phyloP scores from a whole-genome alignment of 2,329 filamentous ascomycete genomes.

The Microdochium bolleyi region DNA sequence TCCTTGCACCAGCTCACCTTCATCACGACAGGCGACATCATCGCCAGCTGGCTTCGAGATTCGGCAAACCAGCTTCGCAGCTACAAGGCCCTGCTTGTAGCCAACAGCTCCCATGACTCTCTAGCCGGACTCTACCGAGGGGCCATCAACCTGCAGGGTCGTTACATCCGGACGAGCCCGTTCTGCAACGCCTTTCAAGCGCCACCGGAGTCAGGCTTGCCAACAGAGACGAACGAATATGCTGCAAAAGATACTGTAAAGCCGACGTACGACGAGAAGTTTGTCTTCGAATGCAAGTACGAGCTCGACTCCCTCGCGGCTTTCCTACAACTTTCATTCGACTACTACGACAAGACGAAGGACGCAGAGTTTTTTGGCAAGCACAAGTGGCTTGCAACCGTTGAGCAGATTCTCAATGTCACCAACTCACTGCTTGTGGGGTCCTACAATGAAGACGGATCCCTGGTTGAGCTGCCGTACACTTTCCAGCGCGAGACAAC shows the following conservation, averaged over 20 bases:
- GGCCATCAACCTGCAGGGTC: constrained; percentile 62
- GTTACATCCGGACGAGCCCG: constrained; percentile 60
- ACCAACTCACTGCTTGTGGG: constrained; percentile 41
- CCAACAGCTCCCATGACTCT: constrained; percentile 44
- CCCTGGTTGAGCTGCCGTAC: constrained; percentile 50
- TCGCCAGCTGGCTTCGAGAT: constrained; percentile 83
- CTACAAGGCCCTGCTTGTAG: constrained; percentile 53
- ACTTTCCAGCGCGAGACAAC: constrained; percentile 62
- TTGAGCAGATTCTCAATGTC: constrained; percentile 53
- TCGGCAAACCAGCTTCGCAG: constrained; percentile 69
- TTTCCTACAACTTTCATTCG: constrained; percentile 73
- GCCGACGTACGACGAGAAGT: constrained; percentile 58
- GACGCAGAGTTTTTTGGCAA: constrained; percentile 68
- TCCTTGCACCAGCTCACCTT: constrained; percentile 59
- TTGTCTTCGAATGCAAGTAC: constrained; percentile 94
- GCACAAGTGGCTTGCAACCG: constrained; percentile 63
- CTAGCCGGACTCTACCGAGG: constrained; percentile 62
- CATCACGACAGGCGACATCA: constrained; percentile 77
- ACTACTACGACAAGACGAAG: constrained; percentile 68
- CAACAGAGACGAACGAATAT: constrained; percentile 47
- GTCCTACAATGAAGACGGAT: constrained; percentile 56
- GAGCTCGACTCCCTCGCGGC: constrained; percentile 86
- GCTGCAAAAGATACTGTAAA: constrained; percentile 47
- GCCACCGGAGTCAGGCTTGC: constrained; percentile 63
- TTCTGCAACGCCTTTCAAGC: constrained; percentile 93